Percentiles rank a stretch among this genome's conserved stretches.
These are phyloP conservation scores for Candida sphagnicola DNA, from an alignment of 805 yeast species.

Conservation along the genomic window DNA sequence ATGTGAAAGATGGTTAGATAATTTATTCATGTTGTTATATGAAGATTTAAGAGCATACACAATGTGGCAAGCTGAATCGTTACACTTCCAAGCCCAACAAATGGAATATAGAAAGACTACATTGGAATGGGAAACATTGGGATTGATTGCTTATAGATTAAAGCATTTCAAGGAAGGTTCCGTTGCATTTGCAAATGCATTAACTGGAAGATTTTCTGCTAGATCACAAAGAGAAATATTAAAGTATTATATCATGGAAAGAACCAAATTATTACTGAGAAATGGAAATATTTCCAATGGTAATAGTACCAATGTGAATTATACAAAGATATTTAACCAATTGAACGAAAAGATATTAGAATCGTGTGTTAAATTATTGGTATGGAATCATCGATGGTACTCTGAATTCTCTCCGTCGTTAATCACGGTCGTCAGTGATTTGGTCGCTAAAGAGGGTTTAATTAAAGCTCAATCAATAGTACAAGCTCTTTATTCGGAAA, in stretches of 20 bases:
- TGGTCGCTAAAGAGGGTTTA: conserved; percentile 74
- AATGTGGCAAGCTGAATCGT: conserved; percentile 87
- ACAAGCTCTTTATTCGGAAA: conserved; percentile 56
- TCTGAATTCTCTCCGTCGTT: conserved; percentile 78
- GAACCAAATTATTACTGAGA: conserved; percentile 31
- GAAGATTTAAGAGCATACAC: conserved; percentile 81
- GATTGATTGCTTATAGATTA: conserved; percentile 78
- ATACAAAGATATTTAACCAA: conserved; percentile 35
- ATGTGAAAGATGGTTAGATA: conserved; percentile 74
- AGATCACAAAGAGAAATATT: conserved; percentile 72
- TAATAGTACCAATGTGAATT: conserved; percentile 22
- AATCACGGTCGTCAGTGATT: conserved; percentile 49
- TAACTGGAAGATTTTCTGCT: conserved; percentile 74
- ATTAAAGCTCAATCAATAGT: conserved; percentile 72
- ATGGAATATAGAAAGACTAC: conserved; percentile 73
- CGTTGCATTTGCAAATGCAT: conserved; percentile 71
- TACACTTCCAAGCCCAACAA: conserved; percentile 87
- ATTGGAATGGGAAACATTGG: conserved; percentile 90
- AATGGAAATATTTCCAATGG: conserved; percentile 8
- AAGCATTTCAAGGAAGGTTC: conserved; percentile 87
- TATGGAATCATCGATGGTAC: conserved; percentile 99
- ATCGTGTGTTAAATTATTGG: conserved; percentile 69
- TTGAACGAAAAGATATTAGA: conserved; percentile 61
- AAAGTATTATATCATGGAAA: conserved; percentile 55
- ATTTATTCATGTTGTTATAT: conserved; percentile 61